Evolutionary conservation across 2,329 filamentous ascomycete species (phyloP), one percentile per base, ranked within the genome.

Genomic region (Juglanconis oblonga): DNA sequence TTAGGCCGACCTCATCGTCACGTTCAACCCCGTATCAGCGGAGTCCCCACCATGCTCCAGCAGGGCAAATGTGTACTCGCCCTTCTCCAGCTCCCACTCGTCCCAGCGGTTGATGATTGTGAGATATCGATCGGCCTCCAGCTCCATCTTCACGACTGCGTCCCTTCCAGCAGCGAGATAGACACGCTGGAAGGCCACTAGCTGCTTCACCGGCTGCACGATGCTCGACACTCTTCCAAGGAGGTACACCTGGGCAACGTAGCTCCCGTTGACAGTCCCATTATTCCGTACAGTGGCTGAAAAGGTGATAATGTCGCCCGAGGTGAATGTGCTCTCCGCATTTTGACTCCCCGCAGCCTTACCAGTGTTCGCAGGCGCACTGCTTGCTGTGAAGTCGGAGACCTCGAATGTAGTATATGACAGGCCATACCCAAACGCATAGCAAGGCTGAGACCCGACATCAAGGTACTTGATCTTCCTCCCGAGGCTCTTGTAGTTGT

Each of bases 51-150:
- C 75, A 67, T 79, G 67, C n/a, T 73, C 68, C 51, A 78, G 61
- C 59, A 79, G 64, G 13, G 75, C 74, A 64, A 79, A 79, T 0
- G 69, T 72, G 65, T 79, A 79, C 13, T 63, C 61, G 0, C 77
- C 77, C 62, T 69, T 75, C 67, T 80, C 78, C 14, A 81, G 66
- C 42, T 72, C 73, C 77, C 77, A 80, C 42, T 76, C 64, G 61
- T 76, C 74, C 57, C 64, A 67, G 38, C 77, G 67, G 62, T 78
- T 75, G 59, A 80, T 63, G 32, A 79, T 73, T 1, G 70, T 71
- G 24, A 80, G 66, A 65, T 77, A 80, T 32, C 77, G 68, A 61
- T 74, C 72, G 13, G 72, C 76, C 2, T 79, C 75, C 6, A 78
- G 48, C 36, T 73, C 67, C 69, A 76, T 70, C 4, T 54, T 61